phyloP scores from a whole-genome alignment of 2,329 filamentous ascomycete genomes.

The Pseudocercospora crystallina region DNA sequence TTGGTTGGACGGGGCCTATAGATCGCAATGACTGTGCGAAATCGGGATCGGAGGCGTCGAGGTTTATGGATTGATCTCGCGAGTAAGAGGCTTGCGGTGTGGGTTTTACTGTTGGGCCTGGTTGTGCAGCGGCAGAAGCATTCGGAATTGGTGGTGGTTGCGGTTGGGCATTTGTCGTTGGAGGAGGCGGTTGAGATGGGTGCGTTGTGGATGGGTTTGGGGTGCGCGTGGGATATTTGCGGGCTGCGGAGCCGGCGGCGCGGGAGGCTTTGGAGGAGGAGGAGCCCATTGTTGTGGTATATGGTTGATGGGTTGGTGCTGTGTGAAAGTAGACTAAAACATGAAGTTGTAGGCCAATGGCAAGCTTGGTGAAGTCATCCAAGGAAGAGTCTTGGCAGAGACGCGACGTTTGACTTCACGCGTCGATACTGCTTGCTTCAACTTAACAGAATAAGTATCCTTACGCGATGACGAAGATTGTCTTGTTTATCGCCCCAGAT shows the following conservation, averaged over 20 bases:
- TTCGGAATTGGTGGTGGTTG: constrained; percentile 26
- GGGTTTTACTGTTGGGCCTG: constrained; percentile 44
- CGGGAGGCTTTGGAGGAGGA: constrained; percentile 58
- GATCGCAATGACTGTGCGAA: constrained; percentile 78
- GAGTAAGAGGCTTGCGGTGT: constrained; percentile 39
- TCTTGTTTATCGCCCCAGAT: too few species aligned
- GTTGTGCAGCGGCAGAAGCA: constrained; percentile 31
- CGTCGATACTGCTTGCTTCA: too few species aligned
- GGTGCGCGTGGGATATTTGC: constrained; percentile 56
- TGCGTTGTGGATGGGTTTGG: constrained; percentile 27
- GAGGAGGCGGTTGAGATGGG: constrained; percentile 24
- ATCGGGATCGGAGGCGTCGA: constrained; percentile 61
- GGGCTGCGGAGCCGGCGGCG: constrained; percentile 50
- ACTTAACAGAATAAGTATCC: too few species aligned
- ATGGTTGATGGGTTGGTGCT: neutral
- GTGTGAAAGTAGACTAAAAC: neutral
- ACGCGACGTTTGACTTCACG: too few species aligned
- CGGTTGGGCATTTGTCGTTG: constrained; percentile 31
- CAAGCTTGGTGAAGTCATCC: too few species aligned
- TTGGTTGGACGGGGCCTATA: constrained; percentile 59
- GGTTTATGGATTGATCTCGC: constrained; percentile 53
- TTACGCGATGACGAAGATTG: too few species aligned
- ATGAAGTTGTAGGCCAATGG: constrained; percentile 3
- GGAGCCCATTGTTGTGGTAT: constrained; percentile 50
- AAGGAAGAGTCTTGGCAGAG: too few species aligned